Percentiles rank a stretch among this genome's conserved stretches.
These are phyloP conservation scores for Diplodia intermedia DNA, from an alignment of 2,329 filamentous ascomycete genomes.

Conservation along the genomic window DNA sequence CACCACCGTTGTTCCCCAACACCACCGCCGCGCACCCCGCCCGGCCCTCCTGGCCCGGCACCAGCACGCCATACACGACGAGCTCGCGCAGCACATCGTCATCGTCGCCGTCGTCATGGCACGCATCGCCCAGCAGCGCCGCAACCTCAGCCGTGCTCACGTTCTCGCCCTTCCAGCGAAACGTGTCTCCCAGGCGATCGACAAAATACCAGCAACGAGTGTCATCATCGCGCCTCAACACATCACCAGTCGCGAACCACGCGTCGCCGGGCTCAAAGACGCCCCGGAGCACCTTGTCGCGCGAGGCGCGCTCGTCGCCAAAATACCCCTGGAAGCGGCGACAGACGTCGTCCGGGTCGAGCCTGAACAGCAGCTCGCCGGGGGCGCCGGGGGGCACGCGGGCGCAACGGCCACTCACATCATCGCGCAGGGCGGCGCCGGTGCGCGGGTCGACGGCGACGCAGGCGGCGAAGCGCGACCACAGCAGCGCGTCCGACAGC, in stretches of 20 bases:
- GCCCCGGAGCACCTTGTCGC: slow-evolving; percentile 59
- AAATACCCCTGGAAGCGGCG: slow-evolving; percentile 68
- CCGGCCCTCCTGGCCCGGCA: slow-evolving; percentile 60
- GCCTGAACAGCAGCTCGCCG: slow-evolving; percentile 75
- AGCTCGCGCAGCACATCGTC: slow-evolving; percentile 53
- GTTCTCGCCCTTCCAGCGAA: slow-evolving; percentile 60
- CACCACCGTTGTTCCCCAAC: neutral
- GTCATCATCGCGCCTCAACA: slow-evolving; percentile 52
- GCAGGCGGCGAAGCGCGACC: neutral
- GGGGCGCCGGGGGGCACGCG: neutral
- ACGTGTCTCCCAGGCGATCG: slow-evolving; percentile 57
- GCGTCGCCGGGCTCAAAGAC: slow-evolving; percentile 57
- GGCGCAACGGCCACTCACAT: too few relatives aligned
- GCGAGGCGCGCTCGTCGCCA: slow-evolving; percentile 70
- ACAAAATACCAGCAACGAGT: slow-evolving; percentile 57
- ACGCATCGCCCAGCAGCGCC: slow-evolving; percentile 46
- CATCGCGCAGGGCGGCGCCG: slow-evolving; percentile 66
- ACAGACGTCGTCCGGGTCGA: slow-evolving; percentile 63
- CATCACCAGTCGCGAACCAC: slow-evolving; percentile 58
- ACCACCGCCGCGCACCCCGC: slow-evolving; percentile 58
- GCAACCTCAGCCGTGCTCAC: slow-evolving; percentile 57
- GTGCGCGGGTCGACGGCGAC: slow-evolving; percentile 65
- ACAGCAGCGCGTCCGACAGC: slow-evolving; percentile 2
- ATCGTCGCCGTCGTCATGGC: neutral
- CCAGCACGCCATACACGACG: slow-evolving; percentile 58